phyloP scores from a whole-genome alignment of 345 rosid genomes.

The Boechera retrofracta region DNA sequence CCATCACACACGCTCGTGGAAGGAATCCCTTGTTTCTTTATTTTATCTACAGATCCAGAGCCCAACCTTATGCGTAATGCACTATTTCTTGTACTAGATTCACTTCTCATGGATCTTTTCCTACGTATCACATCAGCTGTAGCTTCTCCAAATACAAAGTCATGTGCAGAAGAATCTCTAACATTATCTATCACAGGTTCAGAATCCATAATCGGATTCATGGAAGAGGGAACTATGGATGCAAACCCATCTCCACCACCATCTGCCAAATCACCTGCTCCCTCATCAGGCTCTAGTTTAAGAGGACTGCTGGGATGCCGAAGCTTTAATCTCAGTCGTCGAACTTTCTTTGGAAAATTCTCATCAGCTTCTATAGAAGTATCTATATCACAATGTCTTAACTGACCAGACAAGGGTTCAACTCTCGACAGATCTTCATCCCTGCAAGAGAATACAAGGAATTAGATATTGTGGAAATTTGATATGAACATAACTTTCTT shows the following conservation, averaged over 20 bases:
- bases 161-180: constrained; percentile 43
- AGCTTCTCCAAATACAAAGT: constrained; percentile 47
- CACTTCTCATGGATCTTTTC: constrained; percentile 69
- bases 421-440: constrained; percentile 44
- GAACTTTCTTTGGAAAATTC: constrained; percentile 53
- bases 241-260: constrained; percentile 41
- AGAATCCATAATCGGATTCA: constrained; percentile 41
- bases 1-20: constrained; percentile 46
- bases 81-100: constrained; percentile 45
- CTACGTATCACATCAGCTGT: constrained; percentile 58
- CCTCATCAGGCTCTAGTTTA: constrained; percentile 45
- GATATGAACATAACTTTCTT: constrained; percentile 9
- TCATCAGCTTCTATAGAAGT: constrained; percentile 49
- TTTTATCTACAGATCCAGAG: constrained; percentile 50
- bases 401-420: constrained; percentile 39
- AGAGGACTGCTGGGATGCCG: constrained; percentile 47
- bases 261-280: constrained; percentile 46
- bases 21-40: constrained; percentile 46
- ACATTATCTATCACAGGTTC: constrained; percentile 42
- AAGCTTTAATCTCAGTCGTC: constrained; percentile 62
- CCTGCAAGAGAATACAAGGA: constrained; percentile 57
- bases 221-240: constrained; percentile 42
- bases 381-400: constrained; percentile 42
- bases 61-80: constrained; percentile 48
- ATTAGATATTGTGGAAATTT: constrained; percentile 25